Evolutionary conservation across 495 filamentous ascomycete species (phyloP).

Genomic region (Bombardia bombarda): DNA sequence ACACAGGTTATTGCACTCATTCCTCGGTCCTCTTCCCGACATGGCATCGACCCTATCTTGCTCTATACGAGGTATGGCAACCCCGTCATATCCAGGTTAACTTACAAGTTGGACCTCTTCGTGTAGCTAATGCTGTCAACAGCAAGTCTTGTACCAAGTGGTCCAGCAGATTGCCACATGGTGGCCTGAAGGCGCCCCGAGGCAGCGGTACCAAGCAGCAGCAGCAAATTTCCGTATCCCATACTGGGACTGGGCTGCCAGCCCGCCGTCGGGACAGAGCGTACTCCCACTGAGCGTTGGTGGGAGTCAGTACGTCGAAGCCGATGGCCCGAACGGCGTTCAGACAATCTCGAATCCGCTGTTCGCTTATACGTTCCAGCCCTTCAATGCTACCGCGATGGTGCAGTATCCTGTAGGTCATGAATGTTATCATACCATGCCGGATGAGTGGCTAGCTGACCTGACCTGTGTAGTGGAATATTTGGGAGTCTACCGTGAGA

Average conservation of each 20-base stretch:
- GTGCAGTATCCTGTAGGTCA: constrained; percentile 35
- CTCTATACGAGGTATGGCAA: constrained; percentile 53
- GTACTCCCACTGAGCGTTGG: constrained; percentile 43
- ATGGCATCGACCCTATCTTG: constrained; percentile 67
- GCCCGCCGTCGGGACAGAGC: constrained; percentile 37
- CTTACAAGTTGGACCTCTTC: background rate
- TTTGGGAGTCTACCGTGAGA: constrained; percentile 41
- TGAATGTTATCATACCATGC: background rate
- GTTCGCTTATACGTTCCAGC: constrained; percentile 52
- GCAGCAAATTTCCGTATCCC: constrained; percentile 52
- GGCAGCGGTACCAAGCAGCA: constrained; percentile 39
- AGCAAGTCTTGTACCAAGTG: constrained; percentile 52
- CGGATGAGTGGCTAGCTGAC: background rate
- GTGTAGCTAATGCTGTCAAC: background rate
- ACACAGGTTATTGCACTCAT: constrained; percentile 58
- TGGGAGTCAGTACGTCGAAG: constrained; percentile 31
- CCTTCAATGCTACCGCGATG: constrained; percentile 38
- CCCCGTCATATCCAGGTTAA: no score
- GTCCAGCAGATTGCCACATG: constrained; percentile 43
- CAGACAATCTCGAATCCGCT: constrained; percentile 54
- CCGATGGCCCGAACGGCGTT: constrained; percentile 45
- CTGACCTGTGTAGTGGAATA: constrained; percentile 17
- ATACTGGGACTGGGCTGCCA: constrained; percentile 61
- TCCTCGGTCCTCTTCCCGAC: constrained; percentile 56
- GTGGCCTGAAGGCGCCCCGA: constrained; percentile 38